A percentile compares a stretch with the other conserved stretches of the same genome.
Conservation (phyloP, 148 eudicot species). For the Linanthus parryae region DNA sequence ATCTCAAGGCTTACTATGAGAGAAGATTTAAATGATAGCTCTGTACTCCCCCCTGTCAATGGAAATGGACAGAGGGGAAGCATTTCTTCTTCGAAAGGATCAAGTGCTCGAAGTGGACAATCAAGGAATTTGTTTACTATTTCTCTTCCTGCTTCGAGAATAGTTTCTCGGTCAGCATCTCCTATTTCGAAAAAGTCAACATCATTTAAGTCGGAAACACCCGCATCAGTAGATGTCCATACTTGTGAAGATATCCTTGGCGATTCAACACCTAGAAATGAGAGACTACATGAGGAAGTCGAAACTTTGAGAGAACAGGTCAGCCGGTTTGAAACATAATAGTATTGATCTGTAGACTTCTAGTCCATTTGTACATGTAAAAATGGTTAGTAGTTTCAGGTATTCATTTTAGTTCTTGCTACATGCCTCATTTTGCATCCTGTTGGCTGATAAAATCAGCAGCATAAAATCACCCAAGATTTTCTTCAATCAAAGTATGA, state of each 20-base stretch:
- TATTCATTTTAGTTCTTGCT: no score
- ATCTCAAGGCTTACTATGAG: conserved; percentile 23
- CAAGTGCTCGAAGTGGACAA: conserved; percentile 32
- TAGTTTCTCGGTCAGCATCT: conserved; percentile 56
- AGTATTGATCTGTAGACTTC: no score
- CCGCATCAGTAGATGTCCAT: conserved; percentile 17
- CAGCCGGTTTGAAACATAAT: conserved; percentile 12
- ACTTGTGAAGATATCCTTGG: conserved; percentile 32
- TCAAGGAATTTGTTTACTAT: conserved; percentile 35
- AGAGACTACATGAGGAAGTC: conserved; percentile 44
- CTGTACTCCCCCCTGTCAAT: conserved; percentile 25
- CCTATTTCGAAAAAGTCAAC: conserved; percentile 42
- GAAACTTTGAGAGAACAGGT: conserved; percentile 64
- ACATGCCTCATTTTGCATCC: no score
- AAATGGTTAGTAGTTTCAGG: no score
- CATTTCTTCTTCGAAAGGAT: conserved; percentile 27
- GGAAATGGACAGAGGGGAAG: conserved; percentile 33
- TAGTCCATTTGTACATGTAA: no score
- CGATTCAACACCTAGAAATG: conserved; percentile 33
- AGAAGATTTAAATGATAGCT: conserved; percentile 30
- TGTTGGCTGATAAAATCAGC: no score
- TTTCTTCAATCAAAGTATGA: no score
- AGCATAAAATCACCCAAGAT: no score
- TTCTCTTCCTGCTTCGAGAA: conserved; percentile 63
- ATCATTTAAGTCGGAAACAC: conserved; percentile 27